Conservation (phyloP, 2,329 filamentous ascomycete genomes). For the Fusarium succisae region DNA sequence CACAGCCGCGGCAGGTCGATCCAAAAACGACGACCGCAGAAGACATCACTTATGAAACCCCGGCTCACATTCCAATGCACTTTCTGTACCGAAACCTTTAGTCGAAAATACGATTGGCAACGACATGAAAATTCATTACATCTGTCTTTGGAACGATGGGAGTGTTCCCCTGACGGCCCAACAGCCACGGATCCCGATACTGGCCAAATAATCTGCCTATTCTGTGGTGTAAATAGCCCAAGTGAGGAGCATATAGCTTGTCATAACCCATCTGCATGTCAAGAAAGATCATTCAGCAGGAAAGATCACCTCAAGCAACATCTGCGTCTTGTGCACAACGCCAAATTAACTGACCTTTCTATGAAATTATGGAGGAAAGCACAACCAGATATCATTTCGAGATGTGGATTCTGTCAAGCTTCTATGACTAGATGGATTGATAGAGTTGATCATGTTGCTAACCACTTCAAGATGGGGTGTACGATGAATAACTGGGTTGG, state of each 20-base stretch:
- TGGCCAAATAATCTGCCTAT: slow-evolving; percentile 45
- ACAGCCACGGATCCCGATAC: slow-evolving; percentile 49
- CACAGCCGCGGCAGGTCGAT: slow-evolving; percentile 11
- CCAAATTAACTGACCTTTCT: slow-evolving; percentile 45
- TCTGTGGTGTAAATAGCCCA: slow-evolving; percentile 48
- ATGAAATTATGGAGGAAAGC: slow-evolving; percentile 49
- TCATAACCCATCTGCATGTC: slow-evolving; percentile 56
- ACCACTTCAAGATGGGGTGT: slow-evolving; percentile 53
- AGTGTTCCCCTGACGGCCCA: slow-evolving; percentile 50
- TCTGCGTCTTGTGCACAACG: slow-evolving; percentile 52
- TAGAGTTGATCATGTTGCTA: slow-evolving; percentile 50
- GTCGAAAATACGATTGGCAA: slow-evolving; percentile 57
- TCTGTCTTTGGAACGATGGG: slow-evolving; percentile 57
- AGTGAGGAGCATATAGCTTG: slow-evolving; percentile 44
- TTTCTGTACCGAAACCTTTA: slow-evolving; percentile 57
- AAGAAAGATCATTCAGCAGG: slow-evolving; percentile 57
- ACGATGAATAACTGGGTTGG: slow-evolving; percentile 56
- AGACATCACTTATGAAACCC: slow-evolving; percentile 8
- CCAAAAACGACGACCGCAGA: slow-evolving; percentile 8
- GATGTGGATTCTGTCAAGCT: slow-evolving; percentile 54
- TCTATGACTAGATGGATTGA: slow-evolving; percentile 49
- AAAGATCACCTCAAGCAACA: slow-evolving; percentile 57
- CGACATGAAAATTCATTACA: slow-evolving; percentile 61
- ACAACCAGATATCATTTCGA: slow-evolving; percentile 48
- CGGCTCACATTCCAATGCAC: slow-evolving; percentile 51